A percentile compares a stretch with the other conserved stretches of the same genome.
phyloP scores from a whole-genome alignment of 495 filamentous ascomycete genomes.

The Aspergillus mulundensis region DNA sequence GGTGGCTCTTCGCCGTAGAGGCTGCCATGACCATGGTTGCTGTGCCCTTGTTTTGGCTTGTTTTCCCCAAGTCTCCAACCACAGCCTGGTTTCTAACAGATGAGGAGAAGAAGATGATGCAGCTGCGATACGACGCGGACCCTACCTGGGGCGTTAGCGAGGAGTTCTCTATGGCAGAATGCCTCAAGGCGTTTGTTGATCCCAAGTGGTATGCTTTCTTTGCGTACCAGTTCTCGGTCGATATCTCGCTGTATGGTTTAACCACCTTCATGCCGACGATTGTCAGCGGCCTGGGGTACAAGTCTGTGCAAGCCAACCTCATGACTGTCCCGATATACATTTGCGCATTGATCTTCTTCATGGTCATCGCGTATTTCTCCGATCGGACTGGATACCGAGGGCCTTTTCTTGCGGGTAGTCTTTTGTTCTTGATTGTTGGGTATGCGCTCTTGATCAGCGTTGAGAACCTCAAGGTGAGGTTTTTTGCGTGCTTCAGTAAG shows the following conservation, averaged over 20 bases:
- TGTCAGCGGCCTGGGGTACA: neutral
- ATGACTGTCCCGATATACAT: neutral
- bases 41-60: neutral
- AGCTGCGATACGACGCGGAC: neutral
- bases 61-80: neutral
- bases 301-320: neutral
- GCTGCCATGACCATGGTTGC: neutral
- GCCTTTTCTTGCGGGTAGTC: neutral
- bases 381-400: neutral
- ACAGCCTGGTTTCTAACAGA: neutral
- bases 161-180: neutral
- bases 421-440: neutral
- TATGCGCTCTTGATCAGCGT: neutral
- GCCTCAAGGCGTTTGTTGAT: neutral
- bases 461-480: neutral
- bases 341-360: neutral
- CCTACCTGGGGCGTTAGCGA: neutral
- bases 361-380: neutral
- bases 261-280: neutral
- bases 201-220: neutral
- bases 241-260: neutral
- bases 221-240: neutral
- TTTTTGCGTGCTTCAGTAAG: neutral
- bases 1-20: neutral
- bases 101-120: neutral